Conservation (phyloP, 148 eudicot species). For the Spergularia marina region DNA sequence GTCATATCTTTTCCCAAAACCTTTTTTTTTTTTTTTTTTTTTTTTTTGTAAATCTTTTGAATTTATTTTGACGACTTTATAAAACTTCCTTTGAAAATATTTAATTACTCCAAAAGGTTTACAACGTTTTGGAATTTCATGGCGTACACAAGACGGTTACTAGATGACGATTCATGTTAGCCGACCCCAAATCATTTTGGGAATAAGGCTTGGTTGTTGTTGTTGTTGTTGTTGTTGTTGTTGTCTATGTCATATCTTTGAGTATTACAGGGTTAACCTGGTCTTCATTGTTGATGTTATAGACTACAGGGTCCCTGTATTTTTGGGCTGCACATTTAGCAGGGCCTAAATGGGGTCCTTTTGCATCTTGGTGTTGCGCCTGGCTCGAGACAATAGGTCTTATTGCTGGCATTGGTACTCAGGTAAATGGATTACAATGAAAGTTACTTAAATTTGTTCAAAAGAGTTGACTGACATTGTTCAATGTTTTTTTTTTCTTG, state of each 20-base stretch:
- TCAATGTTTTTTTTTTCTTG: not conserved
- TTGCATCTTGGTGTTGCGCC: conserved; percentile 77
- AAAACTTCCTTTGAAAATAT: too few relatives aligned
- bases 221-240: too few relatives aligned
- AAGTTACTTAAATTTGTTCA: not conserved
- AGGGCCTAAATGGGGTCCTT: conserved; percentile 68
- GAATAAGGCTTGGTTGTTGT: too few relatives aligned
- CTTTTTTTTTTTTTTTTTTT: too few relatives aligned
- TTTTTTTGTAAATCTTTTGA: too few relatives aligned
- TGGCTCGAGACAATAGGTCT: conserved; percentile 72
- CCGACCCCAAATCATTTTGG: too few relatives aligned
- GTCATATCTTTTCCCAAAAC: conserved; percentile 13
- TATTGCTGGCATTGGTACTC: conserved; percentile 63
- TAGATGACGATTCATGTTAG: too few relatives aligned
- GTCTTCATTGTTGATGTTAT: conserved; percentile 19
- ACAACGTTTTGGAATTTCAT: too few relatives aligned
- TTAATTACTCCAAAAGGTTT: too few relatives aligned
- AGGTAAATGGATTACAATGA: conserved; percentile 26
- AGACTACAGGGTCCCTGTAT: conserved; percentile 72
- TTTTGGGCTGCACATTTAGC: conserved; percentile 78
- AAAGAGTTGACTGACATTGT: conserved; percentile 2
- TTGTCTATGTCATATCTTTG: not conserved
- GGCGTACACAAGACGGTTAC: too few relatives aligned
- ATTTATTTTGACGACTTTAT: too few relatives aligned
- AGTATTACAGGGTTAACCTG: conserved; percentile 16